phyloP scores from a whole-genome alignment of 495 filamentous ascomycete genomes.

The Annulohypoxylon bovei region DNA sequence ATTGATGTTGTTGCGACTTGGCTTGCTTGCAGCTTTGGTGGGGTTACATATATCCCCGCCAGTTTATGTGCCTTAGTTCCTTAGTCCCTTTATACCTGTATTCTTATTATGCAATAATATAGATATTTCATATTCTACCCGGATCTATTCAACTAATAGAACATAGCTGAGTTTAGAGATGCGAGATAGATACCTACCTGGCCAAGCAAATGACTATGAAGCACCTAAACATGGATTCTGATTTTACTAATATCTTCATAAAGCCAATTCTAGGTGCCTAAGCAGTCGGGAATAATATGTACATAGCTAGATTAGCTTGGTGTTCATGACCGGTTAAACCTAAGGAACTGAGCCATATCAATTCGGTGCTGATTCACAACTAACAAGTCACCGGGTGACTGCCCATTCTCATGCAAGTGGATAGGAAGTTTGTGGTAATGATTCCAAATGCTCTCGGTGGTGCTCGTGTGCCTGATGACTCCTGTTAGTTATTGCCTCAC shows the following conservation, averaged over 20 bases:
- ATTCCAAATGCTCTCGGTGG: slow-evolving; percentile 81
- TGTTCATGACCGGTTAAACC: background rate
- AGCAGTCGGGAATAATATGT: slow-evolving; percentile 38
- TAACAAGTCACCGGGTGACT: background rate
- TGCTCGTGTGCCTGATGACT: slow-evolving; percentile 81
- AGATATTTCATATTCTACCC: background rate
- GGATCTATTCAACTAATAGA: background rate
- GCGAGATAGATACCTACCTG: background rate
- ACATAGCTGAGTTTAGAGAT: background rate
- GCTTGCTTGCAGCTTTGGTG: slow-evolving; percentile 34
- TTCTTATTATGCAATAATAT: slow-evolving; percentile 22
- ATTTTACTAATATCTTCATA: slow-evolving; percentile 7
- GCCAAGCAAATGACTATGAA: background rate
- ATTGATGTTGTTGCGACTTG: slow-evolving; percentile 1
- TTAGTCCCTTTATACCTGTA: background rate
- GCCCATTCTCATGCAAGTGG: slow-evolving; percentile 62
- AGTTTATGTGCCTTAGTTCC: no score
- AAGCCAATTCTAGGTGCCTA: slow-evolving; percentile 33
- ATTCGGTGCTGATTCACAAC: background rate
- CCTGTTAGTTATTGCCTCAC: slow-evolving; percentile 35
- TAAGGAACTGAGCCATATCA: slow-evolving; percentile 6
- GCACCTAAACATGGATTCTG: background rate
- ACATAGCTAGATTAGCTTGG: slow-evolving; percentile 36
- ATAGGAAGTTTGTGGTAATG: slow-evolving; percentile 79
- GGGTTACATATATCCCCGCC: slow-evolving; percentile 10